Percentiles rank a stretch among this genome's conserved stretches.
phyloP scores from a whole-genome alignment of 805 yeast genomes.

The Myxozyma sirexii region DNA sequence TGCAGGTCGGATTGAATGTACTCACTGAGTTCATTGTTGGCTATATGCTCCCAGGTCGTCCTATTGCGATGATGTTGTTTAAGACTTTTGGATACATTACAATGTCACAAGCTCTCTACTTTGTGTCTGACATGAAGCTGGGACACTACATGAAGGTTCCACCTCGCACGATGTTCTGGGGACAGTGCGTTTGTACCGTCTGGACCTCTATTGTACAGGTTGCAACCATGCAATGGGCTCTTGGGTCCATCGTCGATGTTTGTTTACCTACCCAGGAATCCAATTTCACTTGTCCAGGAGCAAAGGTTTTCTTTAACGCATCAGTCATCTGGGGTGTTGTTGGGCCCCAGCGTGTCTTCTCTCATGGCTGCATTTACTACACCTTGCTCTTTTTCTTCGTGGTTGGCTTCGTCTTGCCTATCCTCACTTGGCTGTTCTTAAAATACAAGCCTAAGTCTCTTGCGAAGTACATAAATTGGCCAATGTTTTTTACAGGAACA shows the following conservation, averaged over 20 bases:
- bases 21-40: slow-evolving; percentile 67
- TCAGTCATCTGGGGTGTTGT: slow-evolving; percentile 66
- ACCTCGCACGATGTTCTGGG: slow-evolving; percentile 61
- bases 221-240: slow-evolving; percentile 48
- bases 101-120: slow-evolving; percentile 53
- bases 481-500: slow-evolving; percentile 7
- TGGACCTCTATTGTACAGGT: slow-evolving; percentile 51
- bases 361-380: slow-evolving; percentile 41
- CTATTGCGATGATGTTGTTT: slow-evolving; percentile 64
- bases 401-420: slow-evolving; percentile 24
- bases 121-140: slow-evolving; percentile 59
- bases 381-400: slow-evolving; percentile 24
- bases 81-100: slow-evolving; percentile 56
- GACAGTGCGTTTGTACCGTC: slow-evolving; percentile 51
- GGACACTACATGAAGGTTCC: slow-evolving; percentile 69
- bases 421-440: not conserved
- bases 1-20: slow-evolving; percentile 60
- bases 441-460: not conserved
- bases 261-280: slow-evolving; percentile 51
- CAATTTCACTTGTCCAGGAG: slow-evolving; percentile 53
- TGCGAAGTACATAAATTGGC: slow-evolving; percentile 3
- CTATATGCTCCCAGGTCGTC: slow-evolving; percentile 61
- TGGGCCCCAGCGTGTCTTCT: slow-evolving; percentile 65
- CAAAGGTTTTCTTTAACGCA: slow-evolving; percentile 54
- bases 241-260: slow-evolving; percentile 44